A percentile compares a stretch with the other conserved stretches of the same genome.
Conservation (phyloP, 768 basidiomycete species). For the Leccinum olivaceopallidum region DNA sequence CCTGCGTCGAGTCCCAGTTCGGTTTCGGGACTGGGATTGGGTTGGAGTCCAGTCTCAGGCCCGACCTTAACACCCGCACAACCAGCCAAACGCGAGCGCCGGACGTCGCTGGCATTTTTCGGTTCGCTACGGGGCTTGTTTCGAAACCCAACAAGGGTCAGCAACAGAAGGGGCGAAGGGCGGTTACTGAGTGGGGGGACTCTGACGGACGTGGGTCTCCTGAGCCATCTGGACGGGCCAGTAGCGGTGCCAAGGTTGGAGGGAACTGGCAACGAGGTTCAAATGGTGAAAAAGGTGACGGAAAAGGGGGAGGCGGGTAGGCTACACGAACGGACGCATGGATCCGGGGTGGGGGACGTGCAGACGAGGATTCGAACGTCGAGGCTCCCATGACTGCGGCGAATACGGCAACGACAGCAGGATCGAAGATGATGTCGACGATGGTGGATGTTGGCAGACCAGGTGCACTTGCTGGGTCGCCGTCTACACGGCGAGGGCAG, state of each 20-base stretch:
- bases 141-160: no score
- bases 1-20: no score
- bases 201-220: no score
- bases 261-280: background rate
- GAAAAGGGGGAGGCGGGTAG: conserved; percentile 22
- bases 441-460: conserved; percentile 1
- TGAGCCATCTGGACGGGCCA: background rate
- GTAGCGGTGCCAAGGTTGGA: background rate
- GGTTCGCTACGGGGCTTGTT: conserved; percentile 11
- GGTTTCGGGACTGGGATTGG: no score
- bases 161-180: no score
- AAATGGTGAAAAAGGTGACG: background rate
- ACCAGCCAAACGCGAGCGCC: no score
- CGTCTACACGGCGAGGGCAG: background rate
- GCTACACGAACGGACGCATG: conserved; percentile 30
- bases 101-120: no score
- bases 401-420: background rate
- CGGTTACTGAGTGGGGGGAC: no score
- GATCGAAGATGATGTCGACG: no score
- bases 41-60: no score
- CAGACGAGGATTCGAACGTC: conserved; percentile 16
- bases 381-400: conserved; percentile 2
- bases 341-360: conserved; percentile 6
- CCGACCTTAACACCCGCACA: no score
- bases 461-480: no score